A percentile compares a stretch with the other conserved stretches of the same genome.
phyloP scores from a whole-genome alignment of 1,139 yeast genomes.

The Komagataea norvegica region DNA sequence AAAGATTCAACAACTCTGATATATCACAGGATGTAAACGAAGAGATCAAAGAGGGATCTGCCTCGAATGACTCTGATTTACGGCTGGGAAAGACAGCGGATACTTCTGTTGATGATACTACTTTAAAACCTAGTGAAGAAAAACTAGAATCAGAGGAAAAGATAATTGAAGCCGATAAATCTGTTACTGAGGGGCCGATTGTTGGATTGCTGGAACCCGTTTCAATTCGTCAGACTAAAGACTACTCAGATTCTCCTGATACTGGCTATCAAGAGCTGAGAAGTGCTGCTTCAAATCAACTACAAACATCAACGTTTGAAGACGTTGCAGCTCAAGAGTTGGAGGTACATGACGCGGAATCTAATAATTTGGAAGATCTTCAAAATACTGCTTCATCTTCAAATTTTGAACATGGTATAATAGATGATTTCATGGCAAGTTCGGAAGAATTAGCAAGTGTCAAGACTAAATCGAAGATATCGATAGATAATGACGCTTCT shows the following conservation, averaged over 20 bases:
- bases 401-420: slow-evolving; percentile 23
- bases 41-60: not conserved
- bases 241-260: not conserved
- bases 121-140: too few species aligned
- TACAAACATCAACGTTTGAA: slow-evolving; percentile 3
- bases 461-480: not conserved
- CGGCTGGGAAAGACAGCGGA: too few species aligned
- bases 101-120: too few species aligned
- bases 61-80: not conserved
- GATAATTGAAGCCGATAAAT: too few species aligned
- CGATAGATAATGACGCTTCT: slow-evolving; percentile 6
- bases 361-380: not conserved
- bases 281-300: not conserved
- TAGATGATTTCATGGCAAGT: slow-evolving; percentile 21
- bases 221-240: not conserved
- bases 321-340: slow-evolving; percentile 11
- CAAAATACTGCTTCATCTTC: slow-evolving; percentile 9
- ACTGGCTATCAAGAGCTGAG: slow-evolving; percentile 1
- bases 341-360: not conserved
- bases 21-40: too few species aligned
- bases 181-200: not conserved
- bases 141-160: too few species aligned
- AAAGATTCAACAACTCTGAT: not conserved
- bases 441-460: slow-evolving; percentile 15
- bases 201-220: not conserved